Conservation (phyloP, 2,329 filamentous ascomycete genomes). For the Colletotrichum cordylinicola region DNA sequence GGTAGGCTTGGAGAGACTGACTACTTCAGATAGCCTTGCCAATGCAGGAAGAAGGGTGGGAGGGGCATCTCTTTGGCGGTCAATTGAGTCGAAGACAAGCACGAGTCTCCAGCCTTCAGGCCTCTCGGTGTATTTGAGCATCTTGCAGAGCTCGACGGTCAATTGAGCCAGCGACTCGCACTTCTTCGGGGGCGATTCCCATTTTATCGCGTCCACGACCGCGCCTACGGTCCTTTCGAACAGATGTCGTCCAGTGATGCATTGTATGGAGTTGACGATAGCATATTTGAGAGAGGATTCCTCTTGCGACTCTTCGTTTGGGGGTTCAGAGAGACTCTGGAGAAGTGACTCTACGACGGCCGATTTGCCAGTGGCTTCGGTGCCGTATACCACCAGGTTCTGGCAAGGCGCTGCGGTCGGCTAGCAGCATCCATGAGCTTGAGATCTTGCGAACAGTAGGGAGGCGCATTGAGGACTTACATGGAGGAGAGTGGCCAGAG, state of each 20-base stretch:
- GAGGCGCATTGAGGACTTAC: slow-evolving; percentile 37
- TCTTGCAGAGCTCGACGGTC: slow-evolving; percentile 71
- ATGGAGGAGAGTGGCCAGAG: slow-evolving; percentile 60
- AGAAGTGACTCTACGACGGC: slow-evolving; percentile 71
- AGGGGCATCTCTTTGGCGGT: slow-evolving; percentile 81
- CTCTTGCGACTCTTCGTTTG: slow-evolving; percentile 37
- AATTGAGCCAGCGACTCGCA: slow-evolving; percentile 85
- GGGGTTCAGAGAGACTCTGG: slow-evolving; percentile 39
- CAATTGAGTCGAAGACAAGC: slow-evolving; percentile 86
- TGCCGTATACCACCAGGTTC: slow-evolving; percentile 81
- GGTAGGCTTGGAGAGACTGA: slow-evolving; percentile 45
- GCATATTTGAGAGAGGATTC: slow-evolving; percentile 60
- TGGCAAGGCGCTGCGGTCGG: slow-evolving; percentile 71
- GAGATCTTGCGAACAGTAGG: neutral
- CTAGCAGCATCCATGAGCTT: slow-evolving; percentile 42
- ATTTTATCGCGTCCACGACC: slow-evolving; percentile 58
- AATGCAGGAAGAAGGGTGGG: slow-evolving; percentile 81
- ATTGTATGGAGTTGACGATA: slow-evolving; percentile 74
- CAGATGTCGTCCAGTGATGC: slow-evolving; percentile 78
- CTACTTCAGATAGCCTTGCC: slow-evolving; percentile 80
- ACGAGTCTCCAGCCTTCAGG: slow-evolving; percentile 67
- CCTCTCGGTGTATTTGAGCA: slow-evolving; percentile 55
- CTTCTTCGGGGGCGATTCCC: slow-evolving; percentile 57
- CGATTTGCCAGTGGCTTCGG: slow-evolving; percentile 87
- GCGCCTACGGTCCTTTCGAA: slow-evolving; percentile 73